phyloP scores from a whole-genome alignment of 2,329 filamentous ascomycete species.

The Ilyonectria mors-panacis region DNA sequence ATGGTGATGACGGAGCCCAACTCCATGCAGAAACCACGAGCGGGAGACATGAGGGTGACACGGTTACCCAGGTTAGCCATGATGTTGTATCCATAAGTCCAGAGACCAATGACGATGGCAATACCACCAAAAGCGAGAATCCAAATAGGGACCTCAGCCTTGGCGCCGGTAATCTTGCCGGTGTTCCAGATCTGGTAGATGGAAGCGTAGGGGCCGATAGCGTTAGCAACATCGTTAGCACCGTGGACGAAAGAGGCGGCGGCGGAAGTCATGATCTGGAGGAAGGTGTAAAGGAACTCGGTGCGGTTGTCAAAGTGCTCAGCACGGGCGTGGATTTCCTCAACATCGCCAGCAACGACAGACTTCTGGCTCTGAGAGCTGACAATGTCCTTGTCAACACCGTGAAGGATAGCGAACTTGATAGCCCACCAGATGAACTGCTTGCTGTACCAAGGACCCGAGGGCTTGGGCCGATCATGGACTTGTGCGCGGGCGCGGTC shows the following conservation, averaged over 20 bases:
- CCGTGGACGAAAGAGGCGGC: constrained; percentile 77
- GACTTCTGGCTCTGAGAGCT: constrained; percentile 53
- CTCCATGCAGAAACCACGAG: constrained; percentile 73
- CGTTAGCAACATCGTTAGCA: constrained; percentile 76
- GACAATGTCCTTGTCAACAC: constrained; percentile 61
- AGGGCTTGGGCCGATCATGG: constrained; percentile 57
- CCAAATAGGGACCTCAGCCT: constrained; percentile 71
- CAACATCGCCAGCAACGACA: constrained; percentile 67
- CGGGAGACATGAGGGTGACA: constrained; percentile 74
- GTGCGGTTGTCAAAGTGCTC: constrained; percentile 73
- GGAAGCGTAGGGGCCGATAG: constrained; percentile 74
- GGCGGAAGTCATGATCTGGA: constrained; percentile 72
- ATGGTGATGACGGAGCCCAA: constrained; percentile 74
- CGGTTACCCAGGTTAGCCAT: constrained; percentile 75
- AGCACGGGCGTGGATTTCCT: constrained; percentile 69
- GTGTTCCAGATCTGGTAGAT: constrained; percentile 73
- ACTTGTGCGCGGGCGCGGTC: constrained; percentile 50
- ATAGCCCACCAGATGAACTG: constrained; percentile 60
- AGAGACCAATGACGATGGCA: constrained; percentile 69
- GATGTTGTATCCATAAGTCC: constrained; percentile 75
- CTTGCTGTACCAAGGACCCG: constrained; percentile 60
- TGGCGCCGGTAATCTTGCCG: constrained; percentile 58
- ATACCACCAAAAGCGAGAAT: constrained; percentile 69
- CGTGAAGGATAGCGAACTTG: constrained; percentile 64
- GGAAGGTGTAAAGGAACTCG: constrained; percentile 73